Evolutionary conservation across 2,329 filamentous ascomycete genomes (phyloP).

Genomic region (Coniella vitis): DNA sequence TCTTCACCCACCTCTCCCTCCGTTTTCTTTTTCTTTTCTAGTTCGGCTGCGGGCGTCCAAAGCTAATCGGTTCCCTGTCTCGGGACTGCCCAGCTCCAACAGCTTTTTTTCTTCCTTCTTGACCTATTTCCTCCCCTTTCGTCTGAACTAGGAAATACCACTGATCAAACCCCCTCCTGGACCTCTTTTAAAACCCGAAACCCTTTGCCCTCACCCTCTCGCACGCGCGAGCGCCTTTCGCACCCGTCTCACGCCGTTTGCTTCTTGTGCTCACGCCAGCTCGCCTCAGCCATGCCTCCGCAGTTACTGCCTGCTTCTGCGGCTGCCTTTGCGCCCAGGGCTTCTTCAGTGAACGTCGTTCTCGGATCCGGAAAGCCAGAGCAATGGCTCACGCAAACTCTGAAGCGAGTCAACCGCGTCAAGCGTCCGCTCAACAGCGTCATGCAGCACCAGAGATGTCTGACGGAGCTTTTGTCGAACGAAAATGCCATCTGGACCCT

Average conservation of each 20-base stretch:
- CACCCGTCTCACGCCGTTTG: conserved; percentile 10
- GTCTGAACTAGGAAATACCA: conserved; percentile 25
- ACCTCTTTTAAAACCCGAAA: conserved; percentile 22
- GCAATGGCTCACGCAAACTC: conserved; percentile 91
- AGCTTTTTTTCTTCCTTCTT: conserved; percentile 32
- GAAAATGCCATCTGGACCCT: conserved; percentile 90
- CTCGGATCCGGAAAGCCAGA: conserved; percentile 78
- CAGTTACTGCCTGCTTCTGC: conserved; percentile 92
- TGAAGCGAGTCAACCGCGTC: conserved; percentile 93
- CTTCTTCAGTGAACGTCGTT: conserved; percentile 88
- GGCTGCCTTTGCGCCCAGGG: conserved; percentile 87
- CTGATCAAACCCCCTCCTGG: conserved; percentile 10
- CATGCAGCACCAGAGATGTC: conserved; percentile 87
- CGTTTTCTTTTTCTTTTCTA: conserved; percentile 47
- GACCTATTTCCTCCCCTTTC: conserved; percentile 28
- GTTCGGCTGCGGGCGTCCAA: conserved; percentile 54
- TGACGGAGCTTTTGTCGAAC: conserved; percentile 89
- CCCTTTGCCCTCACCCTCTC: conserved; percentile 2
- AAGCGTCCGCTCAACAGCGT: conserved; percentile 98
- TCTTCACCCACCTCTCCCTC: conserved; percentile 48
- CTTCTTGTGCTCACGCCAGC: conserved; percentile 8
- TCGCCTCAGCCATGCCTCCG: conserved; percentile 64
- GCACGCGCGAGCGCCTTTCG: conserved; percentile 14
- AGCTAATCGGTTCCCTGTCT: conserved; percentile 45
- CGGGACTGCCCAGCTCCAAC: conserved; percentile 49